A percentile compares a stretch with the other conserved stretches of the same genome.
Evolutionary conservation across 495 filamentous ascomycete genomes (phyloP).

Genomic region (Xylaria cubensis): DNA sequence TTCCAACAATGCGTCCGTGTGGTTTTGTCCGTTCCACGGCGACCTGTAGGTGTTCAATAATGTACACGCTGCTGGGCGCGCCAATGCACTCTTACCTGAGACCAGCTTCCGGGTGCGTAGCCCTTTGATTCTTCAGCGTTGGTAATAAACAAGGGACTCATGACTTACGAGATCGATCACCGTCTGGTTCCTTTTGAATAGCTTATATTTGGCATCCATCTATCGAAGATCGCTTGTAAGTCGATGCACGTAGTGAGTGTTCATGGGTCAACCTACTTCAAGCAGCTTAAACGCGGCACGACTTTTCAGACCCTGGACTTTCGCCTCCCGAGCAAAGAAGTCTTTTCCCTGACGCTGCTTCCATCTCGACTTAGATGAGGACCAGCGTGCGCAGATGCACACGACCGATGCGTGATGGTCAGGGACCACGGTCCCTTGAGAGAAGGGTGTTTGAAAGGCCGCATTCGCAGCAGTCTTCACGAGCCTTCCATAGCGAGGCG

Average conservation of each 20-base stretch:
- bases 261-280: conserved; percentile 57
- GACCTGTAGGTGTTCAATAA: conserved; percentile 59
- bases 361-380: conserved; percentile 82
- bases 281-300: conserved; percentile 93
- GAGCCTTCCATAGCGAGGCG: conserved; percentile 38
- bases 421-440: background rate
- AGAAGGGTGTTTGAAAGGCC: conserved; percentile 10
- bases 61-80: background rate
- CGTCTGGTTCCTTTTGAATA: conserved; percentile 81
- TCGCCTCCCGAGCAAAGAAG: conserved; percentile 70
- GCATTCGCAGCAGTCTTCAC: conserved; percentile 24
- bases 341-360: conserved; percentile 77
- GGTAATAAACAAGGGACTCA: background rate
- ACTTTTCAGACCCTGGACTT: conserved; percentile 78
- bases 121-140: conserved; percentile 60
- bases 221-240: conserved; percentile 38
- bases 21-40: conserved; percentile 79
- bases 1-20: conserved; percentile 79
- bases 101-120: conserved; percentile 94
- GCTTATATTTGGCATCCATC: conserved; percentile 79
- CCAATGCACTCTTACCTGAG: conserved; percentile 64
- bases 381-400: conserved; percentile 39
- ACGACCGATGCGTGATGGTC: conserved; percentile 2
- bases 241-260: background rate
- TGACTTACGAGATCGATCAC: conserved; percentile 83